These are phyloP conservation scores for Trichoderma guizhouense DNA, from an alignment of 2,329 filamentous ascomycete species.

Conservation along the genomic window DNA sequence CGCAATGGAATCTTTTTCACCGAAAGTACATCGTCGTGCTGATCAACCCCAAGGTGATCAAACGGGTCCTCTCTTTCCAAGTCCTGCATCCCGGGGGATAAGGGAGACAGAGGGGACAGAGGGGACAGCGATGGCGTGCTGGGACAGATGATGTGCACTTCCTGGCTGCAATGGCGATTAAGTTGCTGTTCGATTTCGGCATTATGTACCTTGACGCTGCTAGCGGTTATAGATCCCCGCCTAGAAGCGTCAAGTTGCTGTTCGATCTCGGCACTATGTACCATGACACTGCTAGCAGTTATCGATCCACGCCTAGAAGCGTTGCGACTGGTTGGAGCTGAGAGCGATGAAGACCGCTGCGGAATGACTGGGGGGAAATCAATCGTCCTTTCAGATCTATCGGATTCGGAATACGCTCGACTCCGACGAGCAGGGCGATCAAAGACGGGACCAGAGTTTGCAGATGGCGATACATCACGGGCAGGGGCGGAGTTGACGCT, in stretches of 20 bases:
- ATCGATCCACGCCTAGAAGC: conserved; percentile 49
- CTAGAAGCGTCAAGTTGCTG: conserved; percentile 41
- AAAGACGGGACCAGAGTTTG: conserved; percentile 42
- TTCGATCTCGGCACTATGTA: not conserved
- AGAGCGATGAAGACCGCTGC: conserved; percentile 56
- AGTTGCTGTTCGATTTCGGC: not conserved
- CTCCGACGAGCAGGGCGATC: conserved; percentile 41
- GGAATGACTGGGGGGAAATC: conserved; percentile 59
- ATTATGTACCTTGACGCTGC: not conserved
- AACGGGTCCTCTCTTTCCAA: conserved; percentile 30
- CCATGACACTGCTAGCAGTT: not conserved
- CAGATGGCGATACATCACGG: conserved; percentile 40
- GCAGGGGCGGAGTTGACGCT: conserved; percentile 50
- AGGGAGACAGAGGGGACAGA: not conserved
- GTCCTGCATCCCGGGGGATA: not conserved
- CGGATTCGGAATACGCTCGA: conserved; percentile 46
- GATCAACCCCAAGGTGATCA: conserved; percentile 43
- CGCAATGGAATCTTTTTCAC: conserved; percentile 52
- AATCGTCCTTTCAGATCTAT: conserved; percentile 53
- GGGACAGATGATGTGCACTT: conserved; percentile 4
- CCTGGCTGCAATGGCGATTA: not conserved
- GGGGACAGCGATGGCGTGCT: not conserved
- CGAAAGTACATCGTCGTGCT: conserved; percentile 52
- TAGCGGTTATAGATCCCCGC: conserved; percentile 40
- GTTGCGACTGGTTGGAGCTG: conserved; percentile 60